These are phyloP conservation scores for Gracilaria caudata DNA, from an alignment of 23 red algal species.

Conservation along the genomic window DNA sequence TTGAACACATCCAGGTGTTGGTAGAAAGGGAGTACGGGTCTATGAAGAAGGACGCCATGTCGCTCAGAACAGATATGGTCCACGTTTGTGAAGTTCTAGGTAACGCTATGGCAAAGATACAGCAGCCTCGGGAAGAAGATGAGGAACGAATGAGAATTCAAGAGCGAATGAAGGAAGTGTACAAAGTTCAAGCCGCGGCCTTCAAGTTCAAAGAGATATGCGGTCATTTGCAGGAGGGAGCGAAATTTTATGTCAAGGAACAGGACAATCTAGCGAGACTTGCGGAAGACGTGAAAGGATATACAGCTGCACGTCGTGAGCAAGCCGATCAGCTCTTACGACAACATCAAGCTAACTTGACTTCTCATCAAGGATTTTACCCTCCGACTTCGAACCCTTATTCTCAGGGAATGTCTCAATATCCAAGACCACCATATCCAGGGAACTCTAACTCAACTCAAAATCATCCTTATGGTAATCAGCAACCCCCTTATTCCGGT, in stretches of 20 bases:
- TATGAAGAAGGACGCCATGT: constrained; percentile 8
- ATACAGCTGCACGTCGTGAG: constrained; percentile 22
- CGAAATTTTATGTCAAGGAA: constrained; percentile 45
- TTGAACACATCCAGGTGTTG: constrained; percentile 19
- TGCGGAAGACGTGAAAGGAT: constrained; percentile 32
- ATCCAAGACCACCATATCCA: neutral
- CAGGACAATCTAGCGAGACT: constrained; percentile 46
- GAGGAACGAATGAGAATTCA: constrained; percentile 12
- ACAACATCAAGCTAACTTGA: constrained; percentile 8
- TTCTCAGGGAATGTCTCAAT: neutral
- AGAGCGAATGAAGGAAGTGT: constrained; percentile 51
- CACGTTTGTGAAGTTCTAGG: neutral
- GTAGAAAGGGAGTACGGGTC: constrained; percentile 39
- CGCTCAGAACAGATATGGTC: constrained; percentile 7
- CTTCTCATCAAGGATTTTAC: constrained; percentile 23
- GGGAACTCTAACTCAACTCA: constrained; percentile 23
- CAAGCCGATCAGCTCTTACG: constrained; percentile 4
- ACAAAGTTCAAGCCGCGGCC: constrained; percentile 44
- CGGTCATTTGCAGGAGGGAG: constrained; percentile 48
- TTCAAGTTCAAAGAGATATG: constrained; percentile 60
- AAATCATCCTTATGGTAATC: neutral
- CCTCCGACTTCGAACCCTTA: constrained; percentile 14
- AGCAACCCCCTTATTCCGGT: neutral
- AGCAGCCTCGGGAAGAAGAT: constrained; percentile 10
- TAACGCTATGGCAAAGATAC: constrained; percentile 1